Conservation (phyloP, 306 rosid species). For the Vigna hirtella region DNA sequence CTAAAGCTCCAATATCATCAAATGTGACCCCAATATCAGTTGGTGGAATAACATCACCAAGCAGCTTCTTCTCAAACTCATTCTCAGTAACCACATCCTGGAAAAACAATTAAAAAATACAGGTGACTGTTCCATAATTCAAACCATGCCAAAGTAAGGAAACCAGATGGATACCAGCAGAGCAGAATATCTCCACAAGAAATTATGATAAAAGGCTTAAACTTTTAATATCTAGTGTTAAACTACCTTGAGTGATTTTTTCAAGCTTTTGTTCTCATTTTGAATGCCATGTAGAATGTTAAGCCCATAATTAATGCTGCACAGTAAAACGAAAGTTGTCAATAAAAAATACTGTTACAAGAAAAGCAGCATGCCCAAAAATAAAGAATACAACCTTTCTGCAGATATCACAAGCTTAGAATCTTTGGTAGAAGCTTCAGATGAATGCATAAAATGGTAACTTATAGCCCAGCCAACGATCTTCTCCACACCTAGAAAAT, state of each 20-base stretch:
- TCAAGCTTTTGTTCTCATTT: conserved; percentile 72
- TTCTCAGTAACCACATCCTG: conserved; percentile 98
- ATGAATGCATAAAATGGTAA: conserved; percentile 75
- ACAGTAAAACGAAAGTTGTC: conserved; percentile 43
- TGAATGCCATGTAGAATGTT: conserved; percentile 77
- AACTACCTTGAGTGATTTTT: conserved; percentile 86
- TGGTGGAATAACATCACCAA: conserved; percentile 96
- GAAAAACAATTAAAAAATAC: conserved; percentile 34
- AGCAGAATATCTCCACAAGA: not conserved
- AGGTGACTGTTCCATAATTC: conserved; percentile 11
- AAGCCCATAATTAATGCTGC: conserved; percentile 80
- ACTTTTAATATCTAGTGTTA: not conserved
- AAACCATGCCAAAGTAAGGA: not conserved
- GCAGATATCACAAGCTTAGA: conserved; percentile 73
- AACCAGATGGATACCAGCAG: conserved; percentile 24
- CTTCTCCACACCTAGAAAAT: conserved; percentile 80
- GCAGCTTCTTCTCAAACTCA: conserved; percentile 96
- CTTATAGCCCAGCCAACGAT: conserved; percentile 94
- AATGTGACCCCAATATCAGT: conserved; percentile 92
- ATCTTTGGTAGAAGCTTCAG: conserved; percentile 68
- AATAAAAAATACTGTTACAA: conserved; percentile 14
- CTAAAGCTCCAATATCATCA: conserved; percentile 96
- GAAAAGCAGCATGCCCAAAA: conserved; percentile 19
- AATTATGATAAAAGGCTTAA: conserved; percentile 3
- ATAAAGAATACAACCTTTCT: conserved; percentile 67